Base-by-base conservation (phyloP, 306 rosid species). In the Cercis canadensis region DNA sequence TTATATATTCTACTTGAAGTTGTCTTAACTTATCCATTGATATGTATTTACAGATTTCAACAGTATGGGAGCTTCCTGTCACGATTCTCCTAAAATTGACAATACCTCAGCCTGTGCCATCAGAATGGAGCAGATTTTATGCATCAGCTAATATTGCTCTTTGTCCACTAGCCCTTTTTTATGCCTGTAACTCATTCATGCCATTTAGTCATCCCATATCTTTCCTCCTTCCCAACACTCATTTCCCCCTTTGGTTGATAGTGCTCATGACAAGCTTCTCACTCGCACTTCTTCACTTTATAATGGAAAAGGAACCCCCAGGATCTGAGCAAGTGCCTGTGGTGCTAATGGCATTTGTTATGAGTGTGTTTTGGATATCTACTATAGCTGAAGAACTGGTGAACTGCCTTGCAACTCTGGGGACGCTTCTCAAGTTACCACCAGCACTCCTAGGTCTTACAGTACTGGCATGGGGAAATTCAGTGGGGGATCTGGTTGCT, bases 401-500 rank as follows among this genome's bases (percentile, higher is more conserved):
- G 70, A 94, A 86, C 74, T 94, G 99, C 82, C 97, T 94, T 32
- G 96, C 85, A 55, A 84, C 86, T 45, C 69, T 94, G 6, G 96
- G 96, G 12, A 39, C 68, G 1, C 92, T 86, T 56, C 96, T 94
- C 57, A 69, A 89, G 75, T 75, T 91, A 74, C 92, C 97, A 0
- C 86, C 85, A 1, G 74, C 95, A 46, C 81, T 94, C 73, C 97
- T 94, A 0, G 95, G 99, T 66, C 95, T 91, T 13, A 94, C 97
- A 0, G 99, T 94, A 45, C 95, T 94, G 70, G 99, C 99, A 18
- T 94, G 97, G 99, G 99, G 99, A 49, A 94, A 94, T 63, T 94
- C 97, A 2, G 96, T 91, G 54, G 97, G 99, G 70, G 97, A 94
- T 79, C 96, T 94, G 16, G 97, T 88, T 47, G 99, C 99, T 11